Conservation (phyloP, 371 early-diverging fungal genomes). For the Actinomucor elegans region DNA sequence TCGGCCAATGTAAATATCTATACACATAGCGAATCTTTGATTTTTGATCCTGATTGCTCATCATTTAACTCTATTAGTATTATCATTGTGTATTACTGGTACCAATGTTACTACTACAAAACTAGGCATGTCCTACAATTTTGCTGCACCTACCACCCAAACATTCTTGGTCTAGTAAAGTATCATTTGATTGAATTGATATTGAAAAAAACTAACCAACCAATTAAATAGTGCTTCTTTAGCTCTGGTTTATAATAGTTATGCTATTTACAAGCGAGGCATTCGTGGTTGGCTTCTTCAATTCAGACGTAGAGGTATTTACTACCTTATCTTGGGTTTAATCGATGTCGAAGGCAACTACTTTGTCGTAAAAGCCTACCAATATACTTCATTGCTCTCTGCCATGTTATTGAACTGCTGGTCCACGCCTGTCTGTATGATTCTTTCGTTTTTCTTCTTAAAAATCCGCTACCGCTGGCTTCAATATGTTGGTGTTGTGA, state of each 20-base stretch:
- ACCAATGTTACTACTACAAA: constrained; percentile 60
- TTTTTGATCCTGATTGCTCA: neutral
- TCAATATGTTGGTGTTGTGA: constrained; percentile 64
- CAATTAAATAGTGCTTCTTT: constrained; percentile 35
- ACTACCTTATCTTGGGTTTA: constrained; percentile 57
- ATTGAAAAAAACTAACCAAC: neutral
- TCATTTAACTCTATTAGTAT: constrained; percentile 15
- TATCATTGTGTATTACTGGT: constrained; percentile 71
- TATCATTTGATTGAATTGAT: neutral
- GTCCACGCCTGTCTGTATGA: constrained; percentile 68
- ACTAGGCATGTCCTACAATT: constrained; percentile 46
- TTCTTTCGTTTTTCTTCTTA: constrained; percentile 59
- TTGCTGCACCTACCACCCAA: constrained; percentile 68
- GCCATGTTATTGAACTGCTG: constrained; percentile 74
- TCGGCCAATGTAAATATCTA: constrained; percentile 18
- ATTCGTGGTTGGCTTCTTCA: constrained; percentile 47
- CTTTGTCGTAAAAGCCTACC: constrained; percentile 73
- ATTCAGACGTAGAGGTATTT: constrained; percentile 44
- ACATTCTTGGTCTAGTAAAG: constrained; percentile 59
- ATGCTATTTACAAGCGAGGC: constrained; percentile 55
- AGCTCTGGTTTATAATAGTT: constrained; percentile 57
- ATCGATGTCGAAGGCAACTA: constrained; percentile 80
- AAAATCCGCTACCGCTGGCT: constrained; percentile 57
- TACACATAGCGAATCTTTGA: neutral
- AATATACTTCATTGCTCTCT: constrained; percentile 69